Conservation (phyloP, 208 protist genomes). For the Eutreptiella sp. region DNA sequence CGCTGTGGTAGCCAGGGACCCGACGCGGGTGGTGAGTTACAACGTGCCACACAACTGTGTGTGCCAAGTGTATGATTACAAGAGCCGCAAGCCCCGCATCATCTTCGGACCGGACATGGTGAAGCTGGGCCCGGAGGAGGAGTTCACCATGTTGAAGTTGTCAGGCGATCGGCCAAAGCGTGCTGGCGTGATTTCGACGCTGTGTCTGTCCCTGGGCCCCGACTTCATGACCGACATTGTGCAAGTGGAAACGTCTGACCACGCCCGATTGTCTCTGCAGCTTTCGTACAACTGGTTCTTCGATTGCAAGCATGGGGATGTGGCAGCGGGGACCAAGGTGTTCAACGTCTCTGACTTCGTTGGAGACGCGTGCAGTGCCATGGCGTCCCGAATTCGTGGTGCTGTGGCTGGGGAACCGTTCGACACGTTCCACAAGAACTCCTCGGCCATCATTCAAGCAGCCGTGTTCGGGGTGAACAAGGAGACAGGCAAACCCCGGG, state of each 20-base stretch:
- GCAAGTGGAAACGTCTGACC: slow-evolving; percentile 90
- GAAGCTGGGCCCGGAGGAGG: slow-evolving; percentile 88
- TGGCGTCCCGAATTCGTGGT: slow-evolving; percentile 86
- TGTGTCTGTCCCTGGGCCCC: slow-evolving; percentile 86
- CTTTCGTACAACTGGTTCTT: slow-evolving; percentile 96
- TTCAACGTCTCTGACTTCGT: slow-evolving; percentile 94
- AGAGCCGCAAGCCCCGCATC: slow-evolving; percentile 68
- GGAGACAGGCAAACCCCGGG: slow-evolving; percentile 44
- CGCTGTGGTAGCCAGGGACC: slow-evolving; percentile 35
- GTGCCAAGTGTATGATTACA: slow-evolving; percentile 93
- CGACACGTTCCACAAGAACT: slow-evolving; percentile 93
- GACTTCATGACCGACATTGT: slow-evolving; percentile 87
- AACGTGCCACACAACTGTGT: slow-evolving; percentile 90
- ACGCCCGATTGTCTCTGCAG: slow-evolving; percentile 82
- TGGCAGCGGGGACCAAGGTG: slow-evolving; percentile 45
- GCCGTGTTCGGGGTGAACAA: slow-evolving; percentile 81
- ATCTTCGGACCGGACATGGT: slow-evolving; percentile 84
- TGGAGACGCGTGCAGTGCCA: slow-evolving; percentile 92
- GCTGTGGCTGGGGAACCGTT: slow-evolving; percentile 84
- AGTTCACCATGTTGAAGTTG: slow-evolving; percentile 88
- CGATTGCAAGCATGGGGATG: slow-evolving; percentile 52
- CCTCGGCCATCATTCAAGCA: slow-evolving; percentile 81
- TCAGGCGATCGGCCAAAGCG: slow-evolving; percentile 83
- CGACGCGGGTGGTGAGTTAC: slow-evolving; percentile 78
- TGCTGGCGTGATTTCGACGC: slow-evolving; percentile 75